Percentiles rank a stretch among this genome's conserved stretches.
These are phyloP conservation scores for Lasiodiplodia sp. DNA, from an alignment of 2,329 filamentous ascomycete species.

Conservation along the genomic window DNA sequence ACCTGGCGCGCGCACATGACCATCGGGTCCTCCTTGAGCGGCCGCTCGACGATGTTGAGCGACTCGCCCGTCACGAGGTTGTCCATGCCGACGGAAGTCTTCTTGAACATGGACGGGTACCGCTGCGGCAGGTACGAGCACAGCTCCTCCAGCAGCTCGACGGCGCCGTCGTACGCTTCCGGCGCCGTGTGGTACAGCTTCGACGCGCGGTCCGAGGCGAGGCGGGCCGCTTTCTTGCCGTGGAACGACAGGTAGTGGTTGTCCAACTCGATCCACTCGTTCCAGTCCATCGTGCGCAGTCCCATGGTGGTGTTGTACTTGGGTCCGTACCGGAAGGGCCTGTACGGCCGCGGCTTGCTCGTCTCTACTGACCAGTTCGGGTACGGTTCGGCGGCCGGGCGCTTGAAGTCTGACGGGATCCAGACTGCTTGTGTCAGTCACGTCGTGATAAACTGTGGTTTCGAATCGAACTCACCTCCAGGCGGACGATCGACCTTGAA, in stretches of 20 bases:
- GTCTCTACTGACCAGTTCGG: constrained; percentile 70
- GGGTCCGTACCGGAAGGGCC: constrained; percentile 79
- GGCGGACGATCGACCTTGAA: constrained; percentile 47
- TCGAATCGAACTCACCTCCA: constrained; percentile 52
- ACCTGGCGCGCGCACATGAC: constrained; percentile 73
- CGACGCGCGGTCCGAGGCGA: constrained; percentile 65
- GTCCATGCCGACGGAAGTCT: constrained; percentile 69
- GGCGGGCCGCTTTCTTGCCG: constrained; percentile 72
- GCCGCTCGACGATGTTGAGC: constrained; percentile 71
- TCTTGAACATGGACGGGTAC: constrained; percentile 74
- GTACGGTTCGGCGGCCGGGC: constrained; percentile 68
- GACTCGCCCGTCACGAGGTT: constrained; percentile 75
- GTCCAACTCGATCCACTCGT: constrained; percentile 86
- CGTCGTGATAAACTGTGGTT: not conserved
- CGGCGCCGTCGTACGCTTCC: constrained; percentile 72
- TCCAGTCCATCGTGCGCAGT: constrained; percentile 71
- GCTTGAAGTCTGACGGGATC: constrained; percentile 64
- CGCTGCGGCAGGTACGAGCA: constrained; percentile 73
- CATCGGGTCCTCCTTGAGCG: constrained; percentile 80
- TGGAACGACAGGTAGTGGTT: constrained; percentile 79
- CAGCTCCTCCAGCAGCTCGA: constrained; percentile 80
- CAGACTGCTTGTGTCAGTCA: constrained; percentile 54
- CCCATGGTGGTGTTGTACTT: constrained; percentile 82
- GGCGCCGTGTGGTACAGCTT: constrained; percentile 75
- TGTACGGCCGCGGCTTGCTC: constrained; percentile 79